Base-by-base conservation (phyloP, 257 asterid genomes). In the Salvia rosmarinus region DNA sequence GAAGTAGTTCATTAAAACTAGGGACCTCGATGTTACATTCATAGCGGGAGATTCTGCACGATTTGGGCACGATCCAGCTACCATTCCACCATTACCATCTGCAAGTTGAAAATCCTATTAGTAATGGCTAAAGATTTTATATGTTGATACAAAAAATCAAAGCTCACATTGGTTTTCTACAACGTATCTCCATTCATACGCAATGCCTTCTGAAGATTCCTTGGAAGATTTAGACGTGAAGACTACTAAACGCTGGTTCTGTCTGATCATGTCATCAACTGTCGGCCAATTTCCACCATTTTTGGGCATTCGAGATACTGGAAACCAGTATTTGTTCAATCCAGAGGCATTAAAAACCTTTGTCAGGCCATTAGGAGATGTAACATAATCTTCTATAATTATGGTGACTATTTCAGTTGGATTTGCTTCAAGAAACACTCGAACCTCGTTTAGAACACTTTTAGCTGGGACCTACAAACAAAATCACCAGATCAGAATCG, bases 21-120 rank as follows among this genome's bases (percentile, higher is more conserved):
- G 85, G 55, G 99, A 91, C 84, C 85, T 88, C 5, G 97, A 83
- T 68, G 78, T 86, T 14, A 66, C 76, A 79, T 84, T 85, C 96
- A 94, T 83, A 2, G 89, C 79, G 23, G 80, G 59, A 16, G 99
- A 91, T 83, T 94, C 96, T 64, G 85, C 95, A 55, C 98, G 95
- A 73, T 82, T 85, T 9, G 96, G 91, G 82, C 99, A 91, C 11
- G 90, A 88, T 65, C 93, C 96, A 30, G 75, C 85, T 55, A 14
- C 63, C 91, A 85, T 85, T 68, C 99, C 99, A 64, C 90, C 93
- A 67, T 88, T 74, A 20, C 99, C 99, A 86, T 94, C 99, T 88
- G 90, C 85, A 73, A 49, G 75, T 72, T 69, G 52, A 68, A 39
- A 72, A 50, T 37, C 8, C 75, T 34, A 58, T 32, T 17, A 61